Conservation (phyloP, 768 basidiomycete species). For the Pulveroboletus frians region DNA sequence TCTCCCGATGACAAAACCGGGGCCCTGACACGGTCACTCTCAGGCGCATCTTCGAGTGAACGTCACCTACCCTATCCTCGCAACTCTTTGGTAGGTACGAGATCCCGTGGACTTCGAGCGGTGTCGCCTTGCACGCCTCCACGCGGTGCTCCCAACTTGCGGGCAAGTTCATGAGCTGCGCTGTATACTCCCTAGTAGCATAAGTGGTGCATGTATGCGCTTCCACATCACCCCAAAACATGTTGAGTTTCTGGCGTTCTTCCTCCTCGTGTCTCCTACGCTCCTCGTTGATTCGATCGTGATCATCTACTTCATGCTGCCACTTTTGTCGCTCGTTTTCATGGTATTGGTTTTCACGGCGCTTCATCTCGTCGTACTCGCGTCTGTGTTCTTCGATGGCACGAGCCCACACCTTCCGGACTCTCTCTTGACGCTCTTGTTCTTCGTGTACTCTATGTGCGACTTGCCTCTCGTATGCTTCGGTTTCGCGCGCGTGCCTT, state of each 20-base stretch:
- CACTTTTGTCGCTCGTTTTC: conserved; percentile 11
- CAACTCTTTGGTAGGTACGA: conserved; percentile 16
- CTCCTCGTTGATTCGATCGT: conserved; percentile 11
- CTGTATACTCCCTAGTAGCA: conserved; percentile 26
- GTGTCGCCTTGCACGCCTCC: conserved; percentile 24
- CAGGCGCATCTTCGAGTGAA: background rate
- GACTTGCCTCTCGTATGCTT: conserved; percentile 2
- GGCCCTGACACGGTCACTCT: conserved; percentile 10
- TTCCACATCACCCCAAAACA: conserved; percentile 21
- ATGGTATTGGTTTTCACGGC: conserved; percentile 4
- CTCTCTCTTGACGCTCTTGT: conserved; percentile 8
- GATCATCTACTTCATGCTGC: conserved; percentile 19
- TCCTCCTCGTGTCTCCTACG: conserved; percentile 17
- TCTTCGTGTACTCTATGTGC: conserved; percentile 6
- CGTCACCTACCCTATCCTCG: conserved; percentile 16
- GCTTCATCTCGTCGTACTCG: conserved; percentile 11
- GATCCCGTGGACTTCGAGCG: conserved; percentile 21
- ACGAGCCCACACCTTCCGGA: conserved; percentile 3
- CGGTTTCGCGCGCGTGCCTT: background rate
- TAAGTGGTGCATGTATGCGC: conserved; percentile 23
- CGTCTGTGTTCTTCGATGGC: conserved; percentile 2
- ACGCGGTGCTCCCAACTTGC: conserved; percentile 16
- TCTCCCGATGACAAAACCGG: conserved; percentile 14
- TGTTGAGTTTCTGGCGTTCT: conserved; percentile 24
- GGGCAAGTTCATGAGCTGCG: conserved; percentile 26